Evolutionary conservation across 441 rosid species (phyloP), one percentile per base, ranked within the genome.

Genomic region (Francoa sonchifolia): DNA sequence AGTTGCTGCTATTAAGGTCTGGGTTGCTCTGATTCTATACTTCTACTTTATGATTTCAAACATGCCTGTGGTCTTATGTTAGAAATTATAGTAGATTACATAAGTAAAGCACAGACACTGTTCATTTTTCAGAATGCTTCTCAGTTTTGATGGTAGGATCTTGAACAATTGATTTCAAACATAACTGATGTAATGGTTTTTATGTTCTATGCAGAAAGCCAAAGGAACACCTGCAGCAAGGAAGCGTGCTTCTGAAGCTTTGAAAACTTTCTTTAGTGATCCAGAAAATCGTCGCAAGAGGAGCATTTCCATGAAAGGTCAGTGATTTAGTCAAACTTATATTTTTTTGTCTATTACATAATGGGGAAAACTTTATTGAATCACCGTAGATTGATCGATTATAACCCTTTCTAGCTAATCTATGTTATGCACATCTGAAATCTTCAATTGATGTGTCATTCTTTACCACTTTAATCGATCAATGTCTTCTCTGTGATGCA

Each of bases 271-370:
- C 64, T 89, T 89, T 40, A 75, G 92, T 31, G 48, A 89, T 39
- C 84, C 84, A 8, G 75, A 75, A 57, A 89, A 89, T 53, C 94
- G 98, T 16, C 71, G 40, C 50, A 74, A 69, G 57, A 67, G 92
- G 53, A 84, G 98, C 78, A 52, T 82, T 55, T 62, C 94, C 49
- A 84, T 89, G 97, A 77, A 75, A 82, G 97, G 97, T 84, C 26
- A 29, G 34, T 39, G 27, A 34, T 38, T 39, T 52, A 11, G 13
- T 29, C n/a, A 21, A 22, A 39, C 23, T 16, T 19, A 7, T 19
- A n/a, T 13, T 1, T 42, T 20, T 27, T 38, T 27, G 3, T 35
- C 23, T 42, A 32, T 49, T 41, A n/a, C 11, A n/a, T 29, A 22
- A 6, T 33, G 30, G 41, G 19, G 14, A 13, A 19, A 15, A 15